A percentile compares a stretch with the other conserved stretches of the same genome.
phyloP scores from a whole-genome alignment of 306 rosid species.

The Cyamopsis tetragonoloba region DNA sequence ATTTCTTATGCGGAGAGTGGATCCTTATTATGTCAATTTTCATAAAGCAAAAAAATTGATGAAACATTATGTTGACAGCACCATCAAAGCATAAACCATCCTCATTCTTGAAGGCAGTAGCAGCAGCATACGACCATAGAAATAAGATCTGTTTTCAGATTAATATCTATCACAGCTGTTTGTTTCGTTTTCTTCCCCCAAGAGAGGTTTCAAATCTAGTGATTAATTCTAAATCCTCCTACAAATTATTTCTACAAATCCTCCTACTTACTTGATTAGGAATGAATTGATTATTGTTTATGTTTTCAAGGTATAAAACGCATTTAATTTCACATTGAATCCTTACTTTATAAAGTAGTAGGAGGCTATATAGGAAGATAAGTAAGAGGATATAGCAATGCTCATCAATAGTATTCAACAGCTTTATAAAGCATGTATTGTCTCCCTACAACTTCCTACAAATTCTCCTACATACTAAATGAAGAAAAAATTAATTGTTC shows the following conservation, averaged over 20 bases:
- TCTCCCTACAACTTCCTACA: too few relatives aligned
- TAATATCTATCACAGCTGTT: not conserved
- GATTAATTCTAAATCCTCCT: too few relatives aligned
- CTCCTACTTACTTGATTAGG: too few relatives aligned
- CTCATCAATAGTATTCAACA: not conserved
- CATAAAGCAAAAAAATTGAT: not conserved
- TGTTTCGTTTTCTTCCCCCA: not conserved
- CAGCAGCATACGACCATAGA: not conserved
- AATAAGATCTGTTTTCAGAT: not conserved
- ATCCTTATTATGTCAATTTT: slow-evolving; percentile 11
- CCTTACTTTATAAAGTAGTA: too few relatives aligned
- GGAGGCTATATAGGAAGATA: too few relatives aligned
- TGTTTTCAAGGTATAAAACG: too few relatives aligned
- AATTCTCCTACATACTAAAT: too few relatives aligned
- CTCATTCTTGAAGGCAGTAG: not conserved
- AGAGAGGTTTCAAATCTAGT: slow-evolving; percentile 8
- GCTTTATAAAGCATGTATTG: not conserved
- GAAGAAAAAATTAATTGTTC: too few relatives aligned
- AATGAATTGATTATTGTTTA: too few relatives aligned
- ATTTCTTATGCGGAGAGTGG: not conserved
- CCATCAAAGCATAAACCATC: slow-evolving; percentile 9
- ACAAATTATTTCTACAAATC: too few relatives aligned
- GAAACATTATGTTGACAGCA: not conserved
- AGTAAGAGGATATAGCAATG: too few relatives aligned
- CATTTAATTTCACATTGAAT: too few relatives aligned